Percentiles rank a stretch among this genome's conserved stretches.
phyloP scores from a whole-genome alignment of 2,329 filamentous ascomycete genomes.

The Fusarium anthophilum region DNA sequence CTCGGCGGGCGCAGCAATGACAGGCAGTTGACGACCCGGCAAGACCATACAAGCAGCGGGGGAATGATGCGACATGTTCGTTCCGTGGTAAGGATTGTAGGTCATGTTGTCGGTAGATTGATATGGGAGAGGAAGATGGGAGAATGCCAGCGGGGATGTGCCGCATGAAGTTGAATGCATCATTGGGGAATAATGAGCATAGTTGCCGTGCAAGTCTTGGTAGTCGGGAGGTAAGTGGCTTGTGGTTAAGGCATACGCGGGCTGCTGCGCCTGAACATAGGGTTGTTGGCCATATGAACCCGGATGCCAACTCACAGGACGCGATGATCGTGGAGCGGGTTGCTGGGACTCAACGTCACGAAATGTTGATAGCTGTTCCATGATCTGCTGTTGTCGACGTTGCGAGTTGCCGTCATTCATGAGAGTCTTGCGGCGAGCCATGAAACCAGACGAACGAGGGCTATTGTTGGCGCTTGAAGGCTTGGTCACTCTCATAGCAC shows the following conservation, averaged over 20 bases:
- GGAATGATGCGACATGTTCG: slow-evolving; percentile 48
- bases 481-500: slow-evolving; percentile 69
- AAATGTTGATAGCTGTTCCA: slow-evolving; percentile 52
- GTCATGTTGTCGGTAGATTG: slow-evolving; percentile 50
- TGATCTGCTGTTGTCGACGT: slow-evolving; percentile 57
- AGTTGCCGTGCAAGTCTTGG: slow-evolving; percentile 53
- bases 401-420: slow-evolving; percentile 60
- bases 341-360: slow-evolving; percentile 37
- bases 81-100: slow-evolving; percentile 53
- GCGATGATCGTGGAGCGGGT: slow-evolving; percentile 49
- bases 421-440: slow-evolving; percentile 65
- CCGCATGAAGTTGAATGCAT: slow-evolving; percentile 66
- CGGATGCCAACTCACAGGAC: slow-evolving; percentile 82
- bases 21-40: slow-evolving; percentile 35
- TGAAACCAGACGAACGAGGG: slow-evolving; percentile 63
- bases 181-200: slow-evolving; percentile 60
- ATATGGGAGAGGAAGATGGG: slow-evolving; percentile 62
- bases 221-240: slow-evolving; percentile 51
- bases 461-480: slow-evolving; percentile 75
- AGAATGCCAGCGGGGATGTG: slow-evolving; percentile 66
- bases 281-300: slow-evolving; percentile 60
- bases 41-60: slow-evolving; percentile 42
- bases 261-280: slow-evolving; percentile 50
- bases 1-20: slow-evolving; percentile 44
- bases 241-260: slow-evolving; percentile 52